phyloP scores from a whole-genome alignment of 768 basidiomycete species.

The Russula sp. region DNA sequence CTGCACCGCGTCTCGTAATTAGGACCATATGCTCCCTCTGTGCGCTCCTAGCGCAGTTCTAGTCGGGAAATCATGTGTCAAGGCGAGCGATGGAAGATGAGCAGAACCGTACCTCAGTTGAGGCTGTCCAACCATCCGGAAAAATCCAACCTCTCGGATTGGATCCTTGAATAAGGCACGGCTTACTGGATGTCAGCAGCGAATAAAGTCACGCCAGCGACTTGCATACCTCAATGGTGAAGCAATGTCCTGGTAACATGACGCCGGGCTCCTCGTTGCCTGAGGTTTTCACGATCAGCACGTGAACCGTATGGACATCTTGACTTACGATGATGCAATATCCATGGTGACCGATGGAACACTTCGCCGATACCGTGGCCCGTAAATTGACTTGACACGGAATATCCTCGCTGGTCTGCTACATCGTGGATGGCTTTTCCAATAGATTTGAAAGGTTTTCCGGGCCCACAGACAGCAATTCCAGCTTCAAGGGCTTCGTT shows the following conservation, averaged over 20 bases:
- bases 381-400: constrained; percentile 62
- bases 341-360: constrained; percentile 82
- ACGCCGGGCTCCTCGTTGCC: constrained; percentile 76
- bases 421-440: constrained; percentile 60
- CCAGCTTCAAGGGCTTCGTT: constrained; percentile 59
- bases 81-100: neutral
- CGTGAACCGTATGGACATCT: neutral
- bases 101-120: constrained; percentile 57
- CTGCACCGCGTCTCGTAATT: constrained; percentile 70
- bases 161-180: constrained; percentile 67
- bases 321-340: constrained; percentile 62
- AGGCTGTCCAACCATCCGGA: constrained; percentile 92
- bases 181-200: constrained; percentile 36
- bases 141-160: constrained; percentile 68
- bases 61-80: neutral
- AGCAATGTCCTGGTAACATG: constrained; percentile 84
- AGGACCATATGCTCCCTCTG: constrained; percentile 87
- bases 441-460: constrained; percentile 58
- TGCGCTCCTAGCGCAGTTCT: constrained; percentile 78
- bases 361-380: constrained; percentile 83
- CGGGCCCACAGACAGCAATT: constrained; percentile 70
- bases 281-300: constrained; percentile 26
- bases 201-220: neutral
- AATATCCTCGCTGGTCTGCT: constrained; percentile 40
- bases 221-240: constrained; percentile 75